A percentile compares a stretch with the other conserved stretches of the same genome.
These are phyloP conservation scores for Nakazawaea ishiwadae DNA, from an alignment of 805 yeast species.

Conservation along the genomic window DNA sequence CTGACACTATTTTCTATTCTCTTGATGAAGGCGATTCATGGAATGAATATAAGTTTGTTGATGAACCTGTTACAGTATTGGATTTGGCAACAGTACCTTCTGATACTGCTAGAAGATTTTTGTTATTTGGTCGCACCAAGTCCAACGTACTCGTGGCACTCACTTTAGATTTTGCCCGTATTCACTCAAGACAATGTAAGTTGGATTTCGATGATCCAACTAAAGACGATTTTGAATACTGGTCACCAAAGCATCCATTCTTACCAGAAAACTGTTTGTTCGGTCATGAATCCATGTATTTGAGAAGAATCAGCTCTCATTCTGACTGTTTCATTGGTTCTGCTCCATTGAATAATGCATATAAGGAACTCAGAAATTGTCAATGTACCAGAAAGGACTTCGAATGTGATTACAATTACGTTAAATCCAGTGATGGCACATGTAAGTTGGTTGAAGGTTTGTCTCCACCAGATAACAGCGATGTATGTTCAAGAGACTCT, in stretches of 20 bases:
- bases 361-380: constrained; percentile 60
- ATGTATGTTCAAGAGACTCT: constrained; percentile 49
- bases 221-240: constrained; percentile 56
- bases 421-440: constrained; percentile 68
- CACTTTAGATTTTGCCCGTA: constrained; percentile 53
- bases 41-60: constrained; percentile 60
- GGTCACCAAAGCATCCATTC: constrained; percentile 57
- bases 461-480: constrained; percentile 58
- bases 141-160: constrained; percentile 26
- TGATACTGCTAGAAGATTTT: constrained; percentile 79
- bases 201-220: constrained; percentile 38
- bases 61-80: constrained; percentile 46
- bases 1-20: constrained; percentile 61
- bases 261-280: constrained; percentile 53
- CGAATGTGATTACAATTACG: constrained; percentile 91
- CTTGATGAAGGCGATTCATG: constrained; percentile 78
- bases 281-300: constrained; percentile 62
- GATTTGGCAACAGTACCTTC: constrained; percentile 90
- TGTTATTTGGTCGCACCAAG: constrained; percentile 53
- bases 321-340: constrained; percentile 68
- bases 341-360: constrained; percentile 55
- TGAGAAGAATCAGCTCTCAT: constrained; percentile 51
- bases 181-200: constrained; percentile 51
- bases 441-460: constrained; percentile 80
- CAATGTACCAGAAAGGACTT: constrained; percentile 81